Evolutionary conservation across 2,329 filamentous ascomycete species (phyloP).

Genomic region (Fusarium anthophilum): DNA sequence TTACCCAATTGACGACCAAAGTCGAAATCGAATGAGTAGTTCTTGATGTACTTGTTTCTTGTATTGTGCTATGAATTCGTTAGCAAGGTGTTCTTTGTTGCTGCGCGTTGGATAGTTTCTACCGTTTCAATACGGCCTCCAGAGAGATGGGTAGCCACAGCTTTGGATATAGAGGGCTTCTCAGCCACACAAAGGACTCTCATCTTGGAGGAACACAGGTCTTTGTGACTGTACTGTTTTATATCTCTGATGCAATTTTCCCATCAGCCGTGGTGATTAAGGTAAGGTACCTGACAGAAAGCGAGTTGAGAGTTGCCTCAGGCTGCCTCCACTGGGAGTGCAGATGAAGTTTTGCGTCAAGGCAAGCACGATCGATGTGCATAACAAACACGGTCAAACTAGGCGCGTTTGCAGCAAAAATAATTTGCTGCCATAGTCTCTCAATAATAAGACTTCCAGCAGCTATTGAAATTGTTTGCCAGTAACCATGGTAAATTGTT

Average conservation of each 20-base stretch:
- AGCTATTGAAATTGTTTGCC: neutral
- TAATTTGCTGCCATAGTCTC: conserved; percentile 22
- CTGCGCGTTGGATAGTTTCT: conserved; percentile 45
- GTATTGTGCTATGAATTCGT: conserved; percentile 67
- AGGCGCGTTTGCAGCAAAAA: conserved; percentile 10
- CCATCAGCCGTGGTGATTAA: neutral
- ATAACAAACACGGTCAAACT: conserved; percentile 13
- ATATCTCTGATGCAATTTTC: neutral
- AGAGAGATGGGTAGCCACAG: conserved; percentile 88
- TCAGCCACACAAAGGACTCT: conserved; percentile 66
- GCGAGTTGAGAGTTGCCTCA: conserved; percentile 19
- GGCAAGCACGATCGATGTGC: conserved; percentile 26
- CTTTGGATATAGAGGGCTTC: conserved; percentile 94
- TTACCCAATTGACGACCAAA: conserved; percentile 83
- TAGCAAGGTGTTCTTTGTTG: conserved; percentile 21
- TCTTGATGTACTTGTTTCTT: conserved; percentile 84
- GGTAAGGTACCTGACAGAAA: neutral
- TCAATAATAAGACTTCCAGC: neutral
- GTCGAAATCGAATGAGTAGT: conserved; percentile 90
- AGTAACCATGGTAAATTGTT: neutral
- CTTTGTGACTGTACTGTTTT: neutral
- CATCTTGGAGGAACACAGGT: conserved; percentile 47
- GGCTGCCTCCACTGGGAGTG: neutral
- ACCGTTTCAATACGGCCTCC: conserved; percentile 79
- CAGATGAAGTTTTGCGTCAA: conserved; percentile 8